Evolutionary conservation across 225 moss, liverwort and hornwort species (phyloP).

Genomic region (Marchantia paleacea): DNA sequence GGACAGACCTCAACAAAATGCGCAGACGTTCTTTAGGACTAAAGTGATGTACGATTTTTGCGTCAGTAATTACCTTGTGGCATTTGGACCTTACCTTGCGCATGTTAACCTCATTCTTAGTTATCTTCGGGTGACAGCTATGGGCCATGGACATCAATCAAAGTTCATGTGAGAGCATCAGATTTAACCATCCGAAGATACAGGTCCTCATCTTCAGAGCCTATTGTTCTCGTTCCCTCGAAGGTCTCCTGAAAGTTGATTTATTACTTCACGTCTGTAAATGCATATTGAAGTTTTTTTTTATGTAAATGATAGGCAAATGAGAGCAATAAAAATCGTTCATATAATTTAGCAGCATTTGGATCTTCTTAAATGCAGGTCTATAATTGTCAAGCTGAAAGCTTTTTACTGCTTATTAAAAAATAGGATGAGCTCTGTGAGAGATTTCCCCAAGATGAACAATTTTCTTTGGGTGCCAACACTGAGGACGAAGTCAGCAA

Average conservation of each 20-base stretch:
- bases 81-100: too few species aligned
- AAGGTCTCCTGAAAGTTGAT: too few species aligned
- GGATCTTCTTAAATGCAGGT: constrained; percentile 34
- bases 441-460: constrained; percentile 42
- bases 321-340: not conserved
- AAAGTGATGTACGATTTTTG: too few species aligned
- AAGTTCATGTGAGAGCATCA: not conserved
- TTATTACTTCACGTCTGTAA: too few species aligned
- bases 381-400: constrained; percentile 59
- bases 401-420: constrained; percentile 56
- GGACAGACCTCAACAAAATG: too few species aligned
- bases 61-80: too few species aligned
- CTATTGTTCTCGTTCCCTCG: too few species aligned
- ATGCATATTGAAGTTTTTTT: too few species aligned
- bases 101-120: not conserved
- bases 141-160: not conserved
- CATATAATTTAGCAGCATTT: not conserved
- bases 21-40: too few species aligned
- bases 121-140: not conserved
- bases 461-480: not conserved
- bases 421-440: constrained; percentile 63
- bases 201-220: not conserved
- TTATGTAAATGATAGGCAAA: not conserved
- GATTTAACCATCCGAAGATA: not conserved
- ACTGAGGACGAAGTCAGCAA: not conserved